These are phyloP conservation scores for Lachnum nothofagi DNA, from an alignment of 2,329 filamentous ascomycete species.

Conservation along the genomic window DNA sequence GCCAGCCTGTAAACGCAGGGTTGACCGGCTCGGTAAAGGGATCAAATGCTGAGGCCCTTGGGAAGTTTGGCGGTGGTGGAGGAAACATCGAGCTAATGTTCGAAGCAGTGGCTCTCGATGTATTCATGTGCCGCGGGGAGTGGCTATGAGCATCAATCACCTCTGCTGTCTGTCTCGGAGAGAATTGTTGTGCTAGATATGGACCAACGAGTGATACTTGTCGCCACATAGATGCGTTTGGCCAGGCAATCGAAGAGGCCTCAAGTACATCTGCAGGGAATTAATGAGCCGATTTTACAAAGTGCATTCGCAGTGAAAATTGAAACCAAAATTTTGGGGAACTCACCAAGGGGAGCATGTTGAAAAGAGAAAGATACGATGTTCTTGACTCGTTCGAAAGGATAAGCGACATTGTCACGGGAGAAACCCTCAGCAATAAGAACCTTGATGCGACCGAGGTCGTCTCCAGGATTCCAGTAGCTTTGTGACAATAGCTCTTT, in stretches of 20 bases:
- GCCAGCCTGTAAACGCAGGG: slow-evolving; percentile 23
- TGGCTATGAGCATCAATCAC: slow-evolving; percentile 56
- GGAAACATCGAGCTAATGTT: slow-evolving; percentile 28
- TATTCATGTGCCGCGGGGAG: slow-evolving; percentile 46
- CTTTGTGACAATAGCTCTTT: slow-evolving; percentile 62
- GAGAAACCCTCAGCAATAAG: slow-evolving; percentile 69
- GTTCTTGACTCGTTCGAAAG: slow-evolving; percentile 65
- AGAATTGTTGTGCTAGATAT: slow-evolving; percentile 23
- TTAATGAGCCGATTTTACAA: neutral
- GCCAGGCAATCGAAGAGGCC: slow-evolving; percentile 71
- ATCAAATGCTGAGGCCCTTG: slow-evolving; percentile 34
- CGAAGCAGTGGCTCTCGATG: slow-evolving; percentile 19
- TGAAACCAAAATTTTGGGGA: neutral
- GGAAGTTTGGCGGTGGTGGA: slow-evolving; percentile 18
- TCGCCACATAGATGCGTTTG: slow-evolving; percentile 66
- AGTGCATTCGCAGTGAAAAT: neutral
- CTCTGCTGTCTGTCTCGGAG: slow-evolving; percentile 38
- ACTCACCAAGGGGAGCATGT: slow-evolving; percentile 70
- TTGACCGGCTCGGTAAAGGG: slow-evolving; percentile 38
- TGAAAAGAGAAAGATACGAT: slow-evolving; percentile 77
- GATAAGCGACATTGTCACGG: slow-evolving; percentile 43
- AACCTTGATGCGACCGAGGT: slow-evolving; percentile 69
- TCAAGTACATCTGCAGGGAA: slow-evolving; percentile 61
- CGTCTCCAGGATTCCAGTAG: slow-evolving; percentile 67
- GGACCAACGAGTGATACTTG: slow-evolving; percentile 39